Percentiles rank a stretch among this genome's conserved stretches.
Evolutionary conservation across 331 rosid species (phyloP).

Genomic region (Dryas integrifolia): DNA sequence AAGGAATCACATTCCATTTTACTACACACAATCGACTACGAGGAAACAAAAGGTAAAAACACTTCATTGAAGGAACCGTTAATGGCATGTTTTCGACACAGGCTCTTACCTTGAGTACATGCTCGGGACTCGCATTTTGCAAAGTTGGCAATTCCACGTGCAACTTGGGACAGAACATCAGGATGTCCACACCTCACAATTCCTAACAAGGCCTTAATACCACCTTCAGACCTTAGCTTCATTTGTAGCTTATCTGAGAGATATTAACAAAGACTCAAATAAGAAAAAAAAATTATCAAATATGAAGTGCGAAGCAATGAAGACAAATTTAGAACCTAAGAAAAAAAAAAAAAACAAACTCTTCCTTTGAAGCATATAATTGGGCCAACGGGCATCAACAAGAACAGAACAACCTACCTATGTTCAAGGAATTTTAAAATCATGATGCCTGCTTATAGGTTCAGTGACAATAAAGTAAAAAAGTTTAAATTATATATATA

Average conservation of each 20-base stretch:
- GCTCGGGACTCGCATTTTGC: conserved; percentile 98
- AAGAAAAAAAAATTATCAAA: neutral
- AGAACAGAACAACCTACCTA: too few species aligned
- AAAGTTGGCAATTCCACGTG: conserved; percentile 94
- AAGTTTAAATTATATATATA: neutral
- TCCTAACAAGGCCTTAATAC: conserved; percentile 89
- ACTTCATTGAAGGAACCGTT: neutral
- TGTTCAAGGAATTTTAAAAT: too few species aligned
- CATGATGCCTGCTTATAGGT: neutral
- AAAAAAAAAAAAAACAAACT: neutral
- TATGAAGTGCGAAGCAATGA: neutral
- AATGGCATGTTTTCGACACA: neutral
- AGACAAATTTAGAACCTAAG: neutral
- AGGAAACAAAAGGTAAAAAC: neutral
- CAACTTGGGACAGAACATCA: conserved; percentile 96
- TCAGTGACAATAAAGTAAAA: neutral
- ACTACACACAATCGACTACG: neutral
- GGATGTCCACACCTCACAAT: conserved; percentile 94
- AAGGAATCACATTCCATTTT: neutral
- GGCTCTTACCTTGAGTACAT: conserved; percentile 64
- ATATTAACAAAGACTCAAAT: conserved; percentile 14
- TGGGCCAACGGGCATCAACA: neutral
- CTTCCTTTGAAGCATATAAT: neutral
- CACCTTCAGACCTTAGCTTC: conserved; percentile 85
- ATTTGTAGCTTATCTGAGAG: conserved; percentile 67